Base-by-base conservation (phyloP, 805 yeast species). In the Metschnikowia orientalis region DNA sequence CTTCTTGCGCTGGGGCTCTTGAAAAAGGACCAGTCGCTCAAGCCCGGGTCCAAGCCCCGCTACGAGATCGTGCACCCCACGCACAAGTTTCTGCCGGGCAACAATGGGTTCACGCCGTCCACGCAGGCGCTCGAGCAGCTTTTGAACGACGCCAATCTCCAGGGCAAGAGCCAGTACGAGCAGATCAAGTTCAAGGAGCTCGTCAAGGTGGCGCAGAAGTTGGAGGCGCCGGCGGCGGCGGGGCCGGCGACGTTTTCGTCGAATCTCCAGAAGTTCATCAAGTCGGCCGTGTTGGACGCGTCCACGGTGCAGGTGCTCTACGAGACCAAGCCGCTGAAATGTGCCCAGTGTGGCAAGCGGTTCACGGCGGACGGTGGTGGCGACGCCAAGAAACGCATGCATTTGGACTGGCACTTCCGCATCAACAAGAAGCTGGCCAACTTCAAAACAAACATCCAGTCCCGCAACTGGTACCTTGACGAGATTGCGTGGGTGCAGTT, bases 381-480 rank as follows among this genome's bases (percentile, higher is more conserved):
- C 10, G 57, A 58, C 5, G 59, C 61, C 29, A 73, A 73, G 38
- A 74, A 63, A 37, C 47, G 79, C 32, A 68, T 75, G 11, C 98
- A 92, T 59, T 63, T 87, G 44, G 98, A 90, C 57, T 90, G 97
- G 97, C 97, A 90, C 64, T 88, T 87, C 65, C 74, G 97, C 48
- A 82, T 86, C 26, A 90, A 87, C 57, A 86, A 85, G 54, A 79
- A 82, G 48, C 65, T 84, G 29, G 45, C 61, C 15, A 46, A 53
- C 26, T 45, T 40, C 19, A 46, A 52, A 14, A 36, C 48, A 10
- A 48, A 57, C 15, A 78, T 81, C 26, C 89, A 84, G 53, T 79
- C 85, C 25, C 66, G 97, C 48, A 73, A 79, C 46, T 89, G 95
- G 95, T 89, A 79, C 54, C 59, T 88, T 39, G 78, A 77, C 41